A percentile compares a stretch with the other conserved stretches of the same genome.
Conservation (phyloP, 2,329 filamentous ascomycete species). For the Mycosphaerelloides madeirae region DNA sequence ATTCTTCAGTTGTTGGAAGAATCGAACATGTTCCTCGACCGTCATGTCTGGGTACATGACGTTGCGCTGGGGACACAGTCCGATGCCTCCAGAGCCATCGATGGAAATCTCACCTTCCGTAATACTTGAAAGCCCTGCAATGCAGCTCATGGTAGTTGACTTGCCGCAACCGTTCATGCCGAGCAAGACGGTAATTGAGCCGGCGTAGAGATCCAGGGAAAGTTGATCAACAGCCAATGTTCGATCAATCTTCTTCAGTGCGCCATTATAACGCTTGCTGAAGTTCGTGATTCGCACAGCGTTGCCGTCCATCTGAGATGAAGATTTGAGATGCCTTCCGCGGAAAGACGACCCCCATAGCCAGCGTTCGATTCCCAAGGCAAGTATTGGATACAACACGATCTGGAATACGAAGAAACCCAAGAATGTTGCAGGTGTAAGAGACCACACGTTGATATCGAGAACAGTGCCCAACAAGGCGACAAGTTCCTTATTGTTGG, state of each 20-base stretch:
- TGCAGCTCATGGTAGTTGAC: conserved; percentile 81
- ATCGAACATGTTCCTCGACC: conserved; percentile 74
- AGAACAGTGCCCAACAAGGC: conserved; percentile 4
- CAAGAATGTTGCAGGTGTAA: conserved; percentile 54
- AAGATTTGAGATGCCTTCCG: conserved; percentile 36
- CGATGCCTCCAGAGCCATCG: conserved; percentile 72
- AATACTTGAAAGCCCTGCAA: conserved; percentile 74
- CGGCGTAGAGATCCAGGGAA: conserved; percentile 14
- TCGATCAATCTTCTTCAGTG: conserved; percentile 15
- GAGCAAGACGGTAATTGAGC: conserved; percentile 39
- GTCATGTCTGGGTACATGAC: conserved; percentile 88
- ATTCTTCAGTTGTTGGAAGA: conserved; percentile 76
- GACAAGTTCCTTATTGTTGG: neutral
- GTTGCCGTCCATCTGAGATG: conserved; percentile 17
- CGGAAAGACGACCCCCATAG: conserved; percentile 66
- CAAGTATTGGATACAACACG: conserved; percentile 68
- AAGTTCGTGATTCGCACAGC: conserved; percentile 17
- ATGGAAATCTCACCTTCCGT: conserved; percentile 73
- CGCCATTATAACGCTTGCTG: conserved; percentile 16
- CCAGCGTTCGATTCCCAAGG: conserved; percentile 64
- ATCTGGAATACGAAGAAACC: conserved; percentile 72
- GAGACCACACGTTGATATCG: conserved; percentile 10
- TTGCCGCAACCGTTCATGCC: conserved; percentile 91
- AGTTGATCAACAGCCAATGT: conserved; percentile 18
- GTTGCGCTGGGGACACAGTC: conserved; percentile 88